Evolutionary conservation across 768 basidiomycete species (phyloP), one percentile per base, ranked within the genome.

Genomic region (Scleroderma bovista): DNA sequence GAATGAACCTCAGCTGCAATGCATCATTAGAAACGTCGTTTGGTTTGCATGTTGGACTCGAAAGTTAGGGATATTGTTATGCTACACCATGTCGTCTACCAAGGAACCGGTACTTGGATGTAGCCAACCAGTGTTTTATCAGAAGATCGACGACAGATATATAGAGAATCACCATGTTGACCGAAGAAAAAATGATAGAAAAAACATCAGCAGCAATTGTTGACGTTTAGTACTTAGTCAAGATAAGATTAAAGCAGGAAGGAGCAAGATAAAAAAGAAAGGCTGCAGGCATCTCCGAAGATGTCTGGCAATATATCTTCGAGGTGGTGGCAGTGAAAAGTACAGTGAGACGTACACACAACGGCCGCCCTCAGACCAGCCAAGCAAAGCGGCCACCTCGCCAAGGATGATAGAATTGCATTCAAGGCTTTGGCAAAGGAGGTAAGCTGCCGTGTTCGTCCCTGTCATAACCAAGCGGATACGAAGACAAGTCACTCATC

Each of bases 401-500:
- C 50, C 32, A 44, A 32, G 42, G 17, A 48, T 24, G 32, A 36
- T 23, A 39, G n/a, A 8, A 48, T 24, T 48, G 22, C 23, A 50
- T 23, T 57, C 53, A 70, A 17, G 51, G 48, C 54, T 67, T 70
- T 17, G 63, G 60, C 42, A 57, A 54, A 19, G 55, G 37, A 22
- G 60, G 57, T 47, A 59, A 52, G 29, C 51, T 55, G 13, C 55
- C 66, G 50, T 60, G 61, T 46, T 67, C 62, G 32, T 65, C 67
- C 46, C 63, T 58, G 60, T 90, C 85, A 59, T 87, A 89, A 29
- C 79, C 80, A 48, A 92, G 75, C 15, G 89, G 88, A 60, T 88
- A 91, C n/a, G 86, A 86, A 38, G 87, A 81, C 48, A 93, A 67
- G 65, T 90, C 90, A 58, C 76, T 84, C 53, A 89, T 92, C 51